Percentiles rank a stretch among this genome's conserved stretches.
These are phyloP conservation scores for Primulina huaijiensis DNA, from an alignment of 257 asterid species.

Conservation along the genomic window DNA sequence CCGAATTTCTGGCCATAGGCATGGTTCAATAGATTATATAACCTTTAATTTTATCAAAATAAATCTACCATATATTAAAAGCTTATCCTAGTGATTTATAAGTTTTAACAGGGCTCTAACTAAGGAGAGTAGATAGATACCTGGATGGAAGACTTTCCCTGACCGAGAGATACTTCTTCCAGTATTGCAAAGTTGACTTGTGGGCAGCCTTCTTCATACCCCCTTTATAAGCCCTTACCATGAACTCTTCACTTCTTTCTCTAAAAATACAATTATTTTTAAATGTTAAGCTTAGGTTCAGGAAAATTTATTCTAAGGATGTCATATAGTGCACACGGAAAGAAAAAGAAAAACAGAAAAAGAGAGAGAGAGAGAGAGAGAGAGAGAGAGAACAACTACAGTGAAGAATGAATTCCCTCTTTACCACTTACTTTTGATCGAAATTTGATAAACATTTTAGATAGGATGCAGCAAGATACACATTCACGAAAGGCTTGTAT, in stretches of 20 bases:
- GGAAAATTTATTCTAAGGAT: constrained; percentile 4
- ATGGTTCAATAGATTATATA: constrained; percentile 11
- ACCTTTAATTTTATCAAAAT: background rate
- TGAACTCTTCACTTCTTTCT: constrained; percentile 92
- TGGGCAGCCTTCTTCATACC: constrained; percentile 78
- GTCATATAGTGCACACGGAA: background rate
- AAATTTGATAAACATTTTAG: constrained; percentile 76
- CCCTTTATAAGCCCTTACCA: constrained; percentile 89
- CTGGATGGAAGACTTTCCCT: constrained; percentile 90
- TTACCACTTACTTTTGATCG: constrained; percentile 56
- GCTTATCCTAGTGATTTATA: background rate
- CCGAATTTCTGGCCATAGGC: background rate
- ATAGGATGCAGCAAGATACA: constrained; percentile 89
- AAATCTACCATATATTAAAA: background rate
- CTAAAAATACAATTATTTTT: constrained; percentile 35
- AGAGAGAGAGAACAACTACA: background rate
- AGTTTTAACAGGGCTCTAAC: constrained; percentile 12
- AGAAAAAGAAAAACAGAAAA: background rate
- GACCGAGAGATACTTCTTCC: constrained; percentile 78
- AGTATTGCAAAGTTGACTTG: constrained; percentile 73
- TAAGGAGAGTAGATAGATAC: constrained; percentile 34
- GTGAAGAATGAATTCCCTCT: constrained; percentile 10
- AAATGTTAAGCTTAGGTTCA: constrained; percentile 12
- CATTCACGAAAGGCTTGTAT: constrained; percentile 70
- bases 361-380: background rate